Conservation (phyloP, 129 eudicot species). For the Artemisia argyi region DNA sequence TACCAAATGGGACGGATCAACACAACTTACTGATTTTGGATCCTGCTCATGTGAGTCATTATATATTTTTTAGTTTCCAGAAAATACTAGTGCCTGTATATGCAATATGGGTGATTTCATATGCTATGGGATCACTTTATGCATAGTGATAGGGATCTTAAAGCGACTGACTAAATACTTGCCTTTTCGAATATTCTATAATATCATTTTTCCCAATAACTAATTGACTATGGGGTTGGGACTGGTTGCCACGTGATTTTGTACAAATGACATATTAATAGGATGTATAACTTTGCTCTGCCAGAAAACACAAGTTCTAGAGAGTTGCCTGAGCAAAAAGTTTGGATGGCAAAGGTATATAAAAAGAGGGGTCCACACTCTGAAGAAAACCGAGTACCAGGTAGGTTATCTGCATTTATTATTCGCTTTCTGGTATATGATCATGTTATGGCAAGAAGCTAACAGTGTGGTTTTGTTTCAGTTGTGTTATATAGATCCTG, state of each 20-base stretch:
- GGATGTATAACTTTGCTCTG: constrained; percentile 3
- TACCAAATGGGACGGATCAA: constrained; percentile 54
- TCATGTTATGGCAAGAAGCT: neutral
- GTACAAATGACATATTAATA: neutral
- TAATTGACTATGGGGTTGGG: neutral
- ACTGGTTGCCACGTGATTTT: neutral
- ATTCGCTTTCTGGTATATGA: too few relatives aligned
- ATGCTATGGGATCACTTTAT: neutral
- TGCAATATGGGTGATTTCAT: neutral
- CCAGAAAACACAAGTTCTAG: constrained; percentile 69
- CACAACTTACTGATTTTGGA: constrained; percentile 70
- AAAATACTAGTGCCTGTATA: neutral
- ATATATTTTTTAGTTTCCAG: constrained; percentile 17
- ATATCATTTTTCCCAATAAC: neutral
- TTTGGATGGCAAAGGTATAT: constrained; percentile 79
- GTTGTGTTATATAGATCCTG: constrained; percentile 88
- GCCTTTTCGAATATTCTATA: neutral
- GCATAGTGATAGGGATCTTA: constrained; percentile 1
- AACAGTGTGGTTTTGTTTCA: constrained; percentile 31
- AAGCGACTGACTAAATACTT: neutral
- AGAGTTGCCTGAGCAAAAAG: constrained; percentile 58
- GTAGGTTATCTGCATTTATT: constrained; percentile 21
- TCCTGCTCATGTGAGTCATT: constrained; percentile 73
- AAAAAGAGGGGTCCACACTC: constrained; percentile 91
- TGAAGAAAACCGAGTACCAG: constrained; percentile 83